These are phyloP conservation scores for Bonnemaisonia californica DNA, from an alignment of 31 red algal genomes.

Conservation along the genomic window DNA sequence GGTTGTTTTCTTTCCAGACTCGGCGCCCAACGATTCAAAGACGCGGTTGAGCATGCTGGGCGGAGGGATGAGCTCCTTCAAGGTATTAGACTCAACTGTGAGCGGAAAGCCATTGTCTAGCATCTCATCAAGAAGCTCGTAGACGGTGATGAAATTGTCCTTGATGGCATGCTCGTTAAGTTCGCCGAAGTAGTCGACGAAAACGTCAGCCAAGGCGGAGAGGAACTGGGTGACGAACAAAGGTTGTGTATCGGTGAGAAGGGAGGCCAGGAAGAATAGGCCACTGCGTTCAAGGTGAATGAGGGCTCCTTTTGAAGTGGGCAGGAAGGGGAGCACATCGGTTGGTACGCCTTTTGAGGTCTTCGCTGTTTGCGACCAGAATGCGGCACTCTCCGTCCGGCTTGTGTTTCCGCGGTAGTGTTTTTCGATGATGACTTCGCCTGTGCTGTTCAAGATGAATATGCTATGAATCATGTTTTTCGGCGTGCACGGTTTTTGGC, in stretches of 20 bases:
- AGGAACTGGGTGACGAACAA: conserved; percentile 79
- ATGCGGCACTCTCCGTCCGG: conserved; percentile 47
- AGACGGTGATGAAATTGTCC: conserved; percentile 98
- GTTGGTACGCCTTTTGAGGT: conserved; percentile 31
- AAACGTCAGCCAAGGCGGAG: conserved; percentile 48
- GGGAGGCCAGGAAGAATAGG: conserved; percentile 81
- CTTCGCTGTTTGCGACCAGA: conserved; percentile 57
- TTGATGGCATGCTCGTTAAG: conserved; percentile 91
- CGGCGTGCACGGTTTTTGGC: neutral
- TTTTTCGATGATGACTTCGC: conserved; percentile 93
- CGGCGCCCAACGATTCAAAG: conserved; percentile 57
- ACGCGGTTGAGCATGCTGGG: conserved; percentile 80
- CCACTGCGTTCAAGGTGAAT: conserved; percentile 78
- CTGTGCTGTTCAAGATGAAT: conserved; percentile 76
- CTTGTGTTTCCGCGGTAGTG: conserved; percentile 78
- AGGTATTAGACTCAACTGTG: conserved; percentile 79
- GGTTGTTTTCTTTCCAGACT: conserved; percentile 27
- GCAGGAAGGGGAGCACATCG: conserved; percentile 44
- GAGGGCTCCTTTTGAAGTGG: conserved; percentile 61
- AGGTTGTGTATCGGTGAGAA: conserved; percentile 67
- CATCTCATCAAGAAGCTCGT: conserved; percentile 99
- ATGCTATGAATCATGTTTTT: conserved; percentile 80
- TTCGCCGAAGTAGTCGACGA: conserved; percentile 90
- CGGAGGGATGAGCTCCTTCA: conserved; percentile 87
- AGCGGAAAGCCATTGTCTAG: conserved; percentile 87